A percentile compares a stretch with the other conserved stretches of the same genome.
Conservation (phyloP, 768 basidiomycete genomes). For the Tulasnella sp. region DNA sequence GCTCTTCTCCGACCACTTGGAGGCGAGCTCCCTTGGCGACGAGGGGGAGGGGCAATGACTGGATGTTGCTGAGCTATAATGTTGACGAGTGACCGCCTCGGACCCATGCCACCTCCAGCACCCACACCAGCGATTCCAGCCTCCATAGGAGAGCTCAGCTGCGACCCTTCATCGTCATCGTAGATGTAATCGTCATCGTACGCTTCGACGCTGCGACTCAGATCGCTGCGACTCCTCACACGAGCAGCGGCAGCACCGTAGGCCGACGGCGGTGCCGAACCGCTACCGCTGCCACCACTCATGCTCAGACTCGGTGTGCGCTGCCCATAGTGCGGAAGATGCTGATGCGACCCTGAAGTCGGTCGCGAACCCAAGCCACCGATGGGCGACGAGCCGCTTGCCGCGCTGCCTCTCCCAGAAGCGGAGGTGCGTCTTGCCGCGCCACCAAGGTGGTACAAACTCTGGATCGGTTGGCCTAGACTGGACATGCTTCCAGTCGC, state of each 20-base stretch:
- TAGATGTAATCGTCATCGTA: background rate
- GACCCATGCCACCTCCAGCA: conserved; percentile 10
- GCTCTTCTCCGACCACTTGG: conserved; percentile 4
- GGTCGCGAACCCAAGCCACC: background rate
- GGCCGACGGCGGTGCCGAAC: background rate
- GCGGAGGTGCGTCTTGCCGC: conserved; percentile 3
- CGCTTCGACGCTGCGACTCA: background rate
- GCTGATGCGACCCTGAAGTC: background rate
- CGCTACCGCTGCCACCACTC: conserved; percentile 4
- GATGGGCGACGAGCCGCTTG: conserved; percentile 5
- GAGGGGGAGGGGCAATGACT: background rate
- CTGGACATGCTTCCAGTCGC: conserved; percentile 66
- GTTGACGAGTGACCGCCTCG: conserved; percentile 2
- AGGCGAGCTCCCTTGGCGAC: background rate
- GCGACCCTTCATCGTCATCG: conserved; percentile 1
- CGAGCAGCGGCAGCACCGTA: background rate
- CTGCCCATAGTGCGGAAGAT: background rate
- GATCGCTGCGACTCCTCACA: background rate
- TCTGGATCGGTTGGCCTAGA: conserved; percentile 57
- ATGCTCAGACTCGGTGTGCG: background rate
- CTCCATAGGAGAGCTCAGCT: conserved; percentile 5
- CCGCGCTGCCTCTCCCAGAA: conserved; percentile 1
- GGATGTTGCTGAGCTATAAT: background rate
- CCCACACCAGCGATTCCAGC: conserved; percentile 15
- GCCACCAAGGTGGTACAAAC: conserved; percentile 13